Evolutionary conservation across 805 yeast species (phyloP).

Genomic region (Wickerhamomyces rabaulensis): DNA sequence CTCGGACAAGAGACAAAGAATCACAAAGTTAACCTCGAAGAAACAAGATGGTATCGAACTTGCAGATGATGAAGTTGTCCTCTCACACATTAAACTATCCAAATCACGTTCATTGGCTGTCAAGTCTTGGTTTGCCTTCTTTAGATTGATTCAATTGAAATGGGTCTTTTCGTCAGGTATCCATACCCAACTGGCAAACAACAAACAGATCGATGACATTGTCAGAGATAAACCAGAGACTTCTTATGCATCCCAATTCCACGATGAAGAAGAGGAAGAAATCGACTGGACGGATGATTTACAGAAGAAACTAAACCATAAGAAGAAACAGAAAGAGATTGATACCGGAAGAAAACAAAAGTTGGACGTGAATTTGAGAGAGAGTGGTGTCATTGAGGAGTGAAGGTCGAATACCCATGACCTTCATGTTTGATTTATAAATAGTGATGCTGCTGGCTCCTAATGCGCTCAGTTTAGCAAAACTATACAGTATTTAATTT

Average conservation of each 20-base stretch:
- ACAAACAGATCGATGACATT: slow-evolving; percentile 12
- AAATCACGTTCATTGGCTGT: slow-evolving; percentile 24
- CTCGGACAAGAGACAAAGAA: slow-evolving; percentile 28
- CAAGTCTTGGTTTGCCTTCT: slow-evolving; percentile 25
- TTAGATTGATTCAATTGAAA: slow-evolving; percentile 22
- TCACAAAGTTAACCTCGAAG: slow-evolving; percentile 23
- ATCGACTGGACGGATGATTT: slow-evolving; percentile 8
- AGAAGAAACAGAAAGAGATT: slow-evolving; percentile 17
- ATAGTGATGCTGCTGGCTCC: too few species aligned
- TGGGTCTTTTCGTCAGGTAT: slow-evolving; percentile 23
- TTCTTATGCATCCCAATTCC: slow-evolving; percentile 9
- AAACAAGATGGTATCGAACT: slow-evolving; percentile 5
- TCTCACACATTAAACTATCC: slow-evolving; percentile 21
- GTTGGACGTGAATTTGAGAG: slow-evolving; percentile 14
- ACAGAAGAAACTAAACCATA: slow-evolving; percentile 10
- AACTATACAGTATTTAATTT: too few species aligned
- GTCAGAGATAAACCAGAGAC: slow-evolving; percentile 17
- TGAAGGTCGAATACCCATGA: not conserved
- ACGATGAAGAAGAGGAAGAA: slow-evolving; percentile 10
- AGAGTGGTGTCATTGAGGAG: slow-evolving; percentile 16
- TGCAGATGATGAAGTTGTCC: slow-evolving; percentile 8
- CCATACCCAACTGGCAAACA: slow-evolving; percentile 23
- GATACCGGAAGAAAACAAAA: slow-evolving; percentile 20
- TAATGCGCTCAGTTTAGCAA: too few species aligned
- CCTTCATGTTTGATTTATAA: not conserved